Evolutionary conservation across 306 rosid species (phyloP).

Genomic region (Vachellia collinsii): DNA sequence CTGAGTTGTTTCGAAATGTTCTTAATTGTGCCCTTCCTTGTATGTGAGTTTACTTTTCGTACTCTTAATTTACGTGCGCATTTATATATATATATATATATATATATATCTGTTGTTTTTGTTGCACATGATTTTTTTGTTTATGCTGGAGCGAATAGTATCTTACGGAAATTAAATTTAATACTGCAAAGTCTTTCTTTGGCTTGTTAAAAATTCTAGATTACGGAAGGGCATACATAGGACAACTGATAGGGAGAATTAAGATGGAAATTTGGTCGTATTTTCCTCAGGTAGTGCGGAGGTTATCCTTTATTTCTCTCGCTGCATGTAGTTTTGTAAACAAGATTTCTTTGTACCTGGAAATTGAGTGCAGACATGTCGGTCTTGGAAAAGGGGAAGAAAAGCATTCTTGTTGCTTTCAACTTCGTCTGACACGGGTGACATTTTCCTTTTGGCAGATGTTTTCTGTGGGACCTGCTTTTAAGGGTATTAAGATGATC

Average conservation of each 20-base stretch:
- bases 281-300: constrained; percentile 1
- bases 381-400: background rate
- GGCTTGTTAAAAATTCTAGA: background rate
- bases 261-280: constrained; percentile 4
- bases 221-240: constrained; percentile 3
- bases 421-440: background rate
- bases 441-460: constrained; percentile 47
- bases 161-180: background rate
- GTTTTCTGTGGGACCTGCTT: constrained; percentile 76
- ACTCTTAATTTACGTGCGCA: background rate
- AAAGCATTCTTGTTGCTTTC: constrained; percentile 4
- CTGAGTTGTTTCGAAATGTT: background rate
- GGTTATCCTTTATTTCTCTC: background rate
- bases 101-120: background rate
- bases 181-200: background rate
- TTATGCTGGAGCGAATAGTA: background rate
- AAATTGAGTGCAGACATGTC: constrained; percentile 24
- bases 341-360: constrained; percentile 6
- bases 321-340: background rate
- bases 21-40: background rate
- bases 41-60: background rate
- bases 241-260: constrained; percentile 16
- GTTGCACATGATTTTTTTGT: no score
- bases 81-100: background rate
- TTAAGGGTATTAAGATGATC: constrained; percentile 94